Evolutionary conservation across 345 rosid species (phyloP), one percentile per base, ranked within the genome.

Genomic region (Brassica carinata): DNA sequence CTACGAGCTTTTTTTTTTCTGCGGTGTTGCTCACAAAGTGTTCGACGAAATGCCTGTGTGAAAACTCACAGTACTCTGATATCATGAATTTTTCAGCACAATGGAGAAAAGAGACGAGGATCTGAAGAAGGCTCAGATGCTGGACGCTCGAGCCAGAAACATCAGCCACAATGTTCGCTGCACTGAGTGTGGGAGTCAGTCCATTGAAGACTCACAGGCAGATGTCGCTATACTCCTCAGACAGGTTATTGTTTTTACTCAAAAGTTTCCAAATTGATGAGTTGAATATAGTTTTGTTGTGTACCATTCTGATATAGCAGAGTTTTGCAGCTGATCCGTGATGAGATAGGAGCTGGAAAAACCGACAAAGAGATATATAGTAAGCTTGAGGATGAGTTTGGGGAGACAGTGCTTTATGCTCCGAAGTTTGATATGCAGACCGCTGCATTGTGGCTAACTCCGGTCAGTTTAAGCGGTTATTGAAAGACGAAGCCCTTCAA

Each of bases 201-300:
- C 98, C 48, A 96, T 96, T 79, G 99, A 96, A 88, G 99, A 96
- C 81, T 96, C 99, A 14, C 99, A 96, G 81, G 99, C 98, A 31
- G 99, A 96, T 85, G 67, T 96, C 0, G 99, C 98, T 40, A 86
- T 96, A 79, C 96, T 93, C 83, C 96, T 92, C 59, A 89, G 97
- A 73, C 89, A 90, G 98, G 98, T 90, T 40, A 40, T 45, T 74
- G 26, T 4, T 14, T 74, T 77, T 66, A 61, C 77, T 75, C 77
- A 18, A 31, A 23, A 5, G n/a, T 31, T 18, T 53, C 38, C 40
- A 40, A 29, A 63, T 5, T 55, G 38, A 18, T 76, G 18, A 58
- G 13, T 40, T 9, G 17, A 34, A 19, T 17, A 5, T 23, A 15
- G 45, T 34, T 62, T 51, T 53, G 59, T 7, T 40, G 23, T 18